phyloP scores from a whole-genome alignment of 805 yeast species.

The Starmerella floricola region DNA sequence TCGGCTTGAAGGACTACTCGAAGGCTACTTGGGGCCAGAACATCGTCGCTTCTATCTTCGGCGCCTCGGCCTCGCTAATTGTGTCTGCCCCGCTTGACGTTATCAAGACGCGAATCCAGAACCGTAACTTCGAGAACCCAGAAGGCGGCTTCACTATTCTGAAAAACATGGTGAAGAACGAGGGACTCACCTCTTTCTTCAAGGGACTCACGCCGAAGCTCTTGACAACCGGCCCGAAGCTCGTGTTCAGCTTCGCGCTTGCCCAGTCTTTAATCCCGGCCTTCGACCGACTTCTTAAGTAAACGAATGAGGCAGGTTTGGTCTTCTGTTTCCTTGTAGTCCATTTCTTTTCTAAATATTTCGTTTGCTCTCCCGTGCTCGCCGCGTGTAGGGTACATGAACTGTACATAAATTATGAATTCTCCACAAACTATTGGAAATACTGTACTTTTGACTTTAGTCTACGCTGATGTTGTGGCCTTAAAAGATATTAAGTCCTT shows the following conservation, averaged over 20 bases:
- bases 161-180: conserved; percentile 84
- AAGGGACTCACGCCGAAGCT: conserved; percentile 94
- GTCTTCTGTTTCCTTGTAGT: too few relatives aligned
- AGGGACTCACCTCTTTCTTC: conserved; percentile 82
- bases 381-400: too few relatives aligned
- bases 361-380: too few relatives aligned
- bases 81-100: conserved; percentile 97
- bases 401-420: too few relatives aligned
- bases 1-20: conserved; percentile 75
- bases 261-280: conserved; percentile 97
- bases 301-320: not conserved
- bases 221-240: conserved; percentile 94
- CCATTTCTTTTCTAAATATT: too few relatives aligned
- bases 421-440: too few relatives aligned
- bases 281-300: conserved; percentile 56
- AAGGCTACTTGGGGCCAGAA: conserved; percentile 91
- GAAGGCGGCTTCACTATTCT: conserved; percentile 86
- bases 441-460: too few relatives aligned
- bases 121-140: conserved; percentile 88
- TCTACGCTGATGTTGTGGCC: too few relatives aligned
- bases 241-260: conserved; percentile 93
- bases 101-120: conserved; percentile 96
- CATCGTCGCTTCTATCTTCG: conserved; percentile 85
- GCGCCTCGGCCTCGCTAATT: conserved; percentile 92
- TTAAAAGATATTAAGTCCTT: too few relatives aligned